These are phyloP conservation scores for Schizosaccharomyces japonicus DNA, from an alignment of 805 yeast species.

Conservation along the genomic window DNA sequence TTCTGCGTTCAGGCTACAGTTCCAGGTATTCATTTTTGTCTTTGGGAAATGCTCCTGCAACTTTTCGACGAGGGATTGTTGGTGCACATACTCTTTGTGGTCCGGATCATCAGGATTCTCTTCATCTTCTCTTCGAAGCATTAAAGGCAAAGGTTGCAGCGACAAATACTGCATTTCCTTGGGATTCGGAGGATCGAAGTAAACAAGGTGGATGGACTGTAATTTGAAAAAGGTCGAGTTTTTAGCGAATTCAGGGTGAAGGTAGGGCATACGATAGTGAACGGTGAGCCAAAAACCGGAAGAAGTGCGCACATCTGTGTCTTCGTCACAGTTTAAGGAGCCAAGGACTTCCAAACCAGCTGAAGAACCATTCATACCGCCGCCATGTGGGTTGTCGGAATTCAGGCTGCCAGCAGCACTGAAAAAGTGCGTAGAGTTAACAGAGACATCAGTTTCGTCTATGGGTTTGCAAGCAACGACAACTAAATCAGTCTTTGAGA, in stretches of 20 bases:
- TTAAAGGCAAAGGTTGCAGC: conserved; percentile 43
- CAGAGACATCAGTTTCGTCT: conserved; percentile 4
- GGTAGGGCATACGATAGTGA: not conserved
- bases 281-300: not conserved
- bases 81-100: conserved; percentile 11
- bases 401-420: not conserved
- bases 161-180: conserved; percentile 56
- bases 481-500: conserved; percentile 10
- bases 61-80: conserved; percentile 9
- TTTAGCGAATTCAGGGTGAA: not conserved
- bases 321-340: conserved; percentile 4
- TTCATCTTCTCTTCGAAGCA: conserved; percentile 19
- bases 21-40: conserved; percentile 7
- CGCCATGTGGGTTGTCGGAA: not conserved
- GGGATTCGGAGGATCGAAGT: conserved; percentile 52
- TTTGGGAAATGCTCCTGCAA: conserved; percentile 11
- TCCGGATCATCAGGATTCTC: conserved; percentile 12
- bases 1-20: conserved; percentile 7
- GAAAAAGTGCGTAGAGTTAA: not conserved
- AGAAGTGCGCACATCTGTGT: not conserved
- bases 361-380: no score
- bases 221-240: not conserved
- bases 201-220: conserved; percentile 18
- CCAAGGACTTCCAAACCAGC: conserved; percentile 9
- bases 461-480: no score